Base-by-base conservation (phyloP, 148 eudicot species). In the Arbutus unedo region DNA sequence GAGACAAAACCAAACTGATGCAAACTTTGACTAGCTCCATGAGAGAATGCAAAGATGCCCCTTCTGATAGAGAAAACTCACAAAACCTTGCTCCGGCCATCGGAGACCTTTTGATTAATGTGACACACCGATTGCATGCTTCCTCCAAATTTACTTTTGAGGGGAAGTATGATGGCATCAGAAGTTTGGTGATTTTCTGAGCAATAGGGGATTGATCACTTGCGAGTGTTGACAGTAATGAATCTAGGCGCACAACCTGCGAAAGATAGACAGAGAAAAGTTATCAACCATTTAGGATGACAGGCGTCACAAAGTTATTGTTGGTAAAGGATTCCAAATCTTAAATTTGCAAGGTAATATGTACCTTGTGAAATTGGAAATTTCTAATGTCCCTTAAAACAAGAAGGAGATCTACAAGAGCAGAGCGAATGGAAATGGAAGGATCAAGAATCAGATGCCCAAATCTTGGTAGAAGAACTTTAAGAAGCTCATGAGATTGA, bases 91-190 rank as follows among this genome's bases (percentile, higher is more conserved):
- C 98, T 77, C 98, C 99, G 56, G 97, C 99, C 74, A 77, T 60
- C 1, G 98, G 97, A 83, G 96, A 92, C 88, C 99, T 88, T 88
- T 91, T 96, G 57, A 93, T 89, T 50, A 96, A 94, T 21, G 94
- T 86, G 68, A 93, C 83, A 84, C 86, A 90, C 16, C 99, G 98
- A 56, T 90, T 89, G 80, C 97, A 96, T 83, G 98, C 98, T 90
- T 94, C 99, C 82, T 87, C 95, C 38, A 81, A 72, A 64, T 81
- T 80, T 45, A 92, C 87, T 82, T 85, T 93, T 44, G 90, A 82
- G 53, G 99, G 99, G 81, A 96, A 96, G 78, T 96, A 94, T 21
- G 99, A 93, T 83, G 99, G 98, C 60, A 96, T 79, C 50, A 96
- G 95, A 78, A 96, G 92, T 67, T 85, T 92, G 23, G 95, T 92